phyloP scores from a whole-genome alignment of 2,329 filamentous ascomycete genomes.

The Gnomoniopsis sp. region DNA sequence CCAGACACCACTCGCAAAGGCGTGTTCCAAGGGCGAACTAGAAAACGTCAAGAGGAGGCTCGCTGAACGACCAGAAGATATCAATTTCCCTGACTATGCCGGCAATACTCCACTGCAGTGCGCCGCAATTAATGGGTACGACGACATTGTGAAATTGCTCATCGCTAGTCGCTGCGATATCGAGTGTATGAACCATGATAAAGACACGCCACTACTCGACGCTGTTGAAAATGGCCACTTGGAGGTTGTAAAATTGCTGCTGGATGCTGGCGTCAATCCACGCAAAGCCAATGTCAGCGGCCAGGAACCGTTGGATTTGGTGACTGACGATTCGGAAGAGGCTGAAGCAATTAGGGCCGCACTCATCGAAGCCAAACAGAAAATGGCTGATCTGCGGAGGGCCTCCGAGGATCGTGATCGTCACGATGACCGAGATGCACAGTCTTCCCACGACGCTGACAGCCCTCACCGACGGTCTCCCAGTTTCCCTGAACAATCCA shows the following conservation, averaged over 20 bases:
- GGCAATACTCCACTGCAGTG: slow-evolving; percentile 96
- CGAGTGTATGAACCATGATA: slow-evolving; percentile 74
- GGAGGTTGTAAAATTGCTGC: slow-evolving; percentile 78
- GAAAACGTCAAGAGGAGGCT: slow-evolving; percentile 73
- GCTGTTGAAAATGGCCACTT: slow-evolving; percentile 94
- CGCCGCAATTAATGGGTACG: slow-evolving; percentile 81
- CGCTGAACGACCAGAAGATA: slow-evolving; percentile 76
- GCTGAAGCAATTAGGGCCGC: slow-evolving; percentile 73
- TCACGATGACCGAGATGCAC: slow-evolving; percentile 37
- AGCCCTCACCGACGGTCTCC: slow-evolving; percentile 56
- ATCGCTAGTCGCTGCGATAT: slow-evolving; percentile 81
- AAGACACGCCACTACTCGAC: slow-evolving; percentile 91
- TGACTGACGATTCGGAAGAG: slow-evolving; percentile 72
- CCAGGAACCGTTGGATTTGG: slow-evolving; percentile 83
- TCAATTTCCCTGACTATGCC: slow-evolving; percentile 88
- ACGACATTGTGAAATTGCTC: slow-evolving; percentile 82
- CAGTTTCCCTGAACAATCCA: slow-evolving; percentile 29
- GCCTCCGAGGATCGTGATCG: slow-evolving; percentile 61
- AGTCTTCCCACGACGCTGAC: slow-evolving; percentile 50
- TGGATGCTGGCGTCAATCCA: slow-evolving; percentile 87
- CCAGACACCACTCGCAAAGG: slow-evolving; percentile 84
- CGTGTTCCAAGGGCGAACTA: slow-evolving; percentile 81
- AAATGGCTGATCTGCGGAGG: slow-evolving; percentile 48
- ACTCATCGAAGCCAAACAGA: slow-evolving; percentile 59
- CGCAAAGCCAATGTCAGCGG: slow-evolving; percentile 88